phyloP scores from a whole-genome alignment of 768 basidiomycete genomes.

The Termitomyces sp. region DNA sequence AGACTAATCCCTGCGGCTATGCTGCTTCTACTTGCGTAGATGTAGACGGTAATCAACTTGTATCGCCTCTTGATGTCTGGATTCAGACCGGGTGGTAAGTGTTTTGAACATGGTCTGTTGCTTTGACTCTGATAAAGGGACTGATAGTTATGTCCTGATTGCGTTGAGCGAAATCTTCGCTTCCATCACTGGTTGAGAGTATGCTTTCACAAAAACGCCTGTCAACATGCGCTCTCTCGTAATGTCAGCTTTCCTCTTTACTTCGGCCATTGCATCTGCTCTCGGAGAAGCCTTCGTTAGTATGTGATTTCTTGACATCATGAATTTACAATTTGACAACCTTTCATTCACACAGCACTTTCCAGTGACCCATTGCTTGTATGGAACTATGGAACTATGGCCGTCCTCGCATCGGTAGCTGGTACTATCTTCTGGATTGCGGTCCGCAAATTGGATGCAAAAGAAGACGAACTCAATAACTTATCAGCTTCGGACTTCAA shows the following conservation, averaged over 20 bases:
- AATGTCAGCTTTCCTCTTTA: constrained; percentile 63
- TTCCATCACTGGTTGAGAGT: constrained; percentile 78
- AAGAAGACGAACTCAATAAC: constrained; percentile 61
- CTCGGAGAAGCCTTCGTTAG: constrained; percentile 68
- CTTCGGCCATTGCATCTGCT: constrained; percentile 53
- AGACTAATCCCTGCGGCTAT: constrained; percentile 46
- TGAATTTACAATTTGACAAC: neutral
- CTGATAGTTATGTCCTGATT: constrained; percentile 50
- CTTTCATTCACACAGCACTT: constrained; percentile 38
- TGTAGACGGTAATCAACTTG: constrained; percentile 27
- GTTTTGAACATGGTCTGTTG: neutral
- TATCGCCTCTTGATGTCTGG: constrained; percentile 69
- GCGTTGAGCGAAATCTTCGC: constrained; percentile 74
- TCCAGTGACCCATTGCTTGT: constrained; percentile 69
- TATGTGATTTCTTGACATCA: constrained; percentile 26
- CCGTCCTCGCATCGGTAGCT: constrained; percentile 41
- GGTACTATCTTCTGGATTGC: constrained; percentile 53
- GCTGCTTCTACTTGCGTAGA: constrained; percentile 49
- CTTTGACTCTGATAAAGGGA: neutral
- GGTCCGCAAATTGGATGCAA: constrained; percentile 48
- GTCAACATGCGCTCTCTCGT: constrained; percentile 84
- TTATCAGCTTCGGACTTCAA: constrained; percentile 17
- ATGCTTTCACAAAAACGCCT: constrained; percentile 87
- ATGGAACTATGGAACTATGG: constrained; percentile 68
- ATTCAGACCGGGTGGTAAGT: constrained; percentile 62